Conservation (phyloP, 2,329 filamentous ascomycete genomes). For the Monilinia fructigena region DNA sequence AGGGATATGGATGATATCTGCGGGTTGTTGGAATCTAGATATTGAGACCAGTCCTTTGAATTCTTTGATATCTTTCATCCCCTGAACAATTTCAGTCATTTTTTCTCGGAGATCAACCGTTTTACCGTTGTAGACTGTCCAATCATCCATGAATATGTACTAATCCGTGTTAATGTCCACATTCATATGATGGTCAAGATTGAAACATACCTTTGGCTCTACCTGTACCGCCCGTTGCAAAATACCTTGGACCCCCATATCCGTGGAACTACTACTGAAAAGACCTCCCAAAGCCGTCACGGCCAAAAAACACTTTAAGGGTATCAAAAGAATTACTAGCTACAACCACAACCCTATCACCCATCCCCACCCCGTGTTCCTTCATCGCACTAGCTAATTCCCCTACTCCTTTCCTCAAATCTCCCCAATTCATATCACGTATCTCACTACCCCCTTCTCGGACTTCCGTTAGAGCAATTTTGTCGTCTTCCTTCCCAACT, state of each 20-base stretch:
- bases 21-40: constrained; percentile 60
- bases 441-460: constrained; percentile 60
- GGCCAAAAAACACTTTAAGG: constrained; percentile 66
- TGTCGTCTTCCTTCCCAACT: constrained; percentile 65
- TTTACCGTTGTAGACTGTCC: constrained; percentile 73
- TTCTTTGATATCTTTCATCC: constrained; percentile 57
- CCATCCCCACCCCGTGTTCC: constrained; percentile 62
- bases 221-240: constrained; percentile 74
- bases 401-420: constrained; percentile 60
- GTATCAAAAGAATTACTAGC: constrained; percentile 75
- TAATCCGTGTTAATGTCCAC: constrained; percentile 32
- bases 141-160: constrained; percentile 82
- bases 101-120: constrained; percentile 69
- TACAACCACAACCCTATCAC: constrained; percentile 74
- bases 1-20: constrained; percentile 57
- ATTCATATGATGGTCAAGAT: background rate
- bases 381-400: constrained; percentile 65
- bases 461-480: constrained; percentile 70
- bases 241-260: constrained; percentile 79
- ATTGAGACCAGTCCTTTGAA: constrained; percentile 66
- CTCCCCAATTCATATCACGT: constrained; percentile 62
- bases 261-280: constrained; percentile 74
- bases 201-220: constrained; percentile 56
- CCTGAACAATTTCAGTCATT: constrained; percentile 63
- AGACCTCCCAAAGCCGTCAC: constrained; percentile 68